A percentile compares a stretch with the other conserved stretches of the same genome.
phyloP scores from a whole-genome alignment of 257 asterid genomes.

The Salvia rosmarinus region DNA sequence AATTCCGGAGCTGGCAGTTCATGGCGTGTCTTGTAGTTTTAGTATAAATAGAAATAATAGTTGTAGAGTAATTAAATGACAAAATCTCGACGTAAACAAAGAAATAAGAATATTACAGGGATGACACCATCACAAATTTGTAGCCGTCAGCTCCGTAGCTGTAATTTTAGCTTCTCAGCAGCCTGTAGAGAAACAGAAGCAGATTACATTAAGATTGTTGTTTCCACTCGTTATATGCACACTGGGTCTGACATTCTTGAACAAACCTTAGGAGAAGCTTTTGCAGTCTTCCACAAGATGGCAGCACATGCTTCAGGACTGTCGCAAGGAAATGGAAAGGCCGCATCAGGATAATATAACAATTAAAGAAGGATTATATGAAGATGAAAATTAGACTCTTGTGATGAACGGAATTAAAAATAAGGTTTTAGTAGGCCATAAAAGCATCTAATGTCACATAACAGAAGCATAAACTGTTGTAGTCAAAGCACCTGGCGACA shows the following conservation, averaged over 20 bases:
- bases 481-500: slow-evolving; percentile 84
- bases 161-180: slow-evolving; percentile 92
- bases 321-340: slow-evolving; percentile 44
- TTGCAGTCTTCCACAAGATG: slow-evolving; percentile 82
- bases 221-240: slow-evolving; percentile 30
- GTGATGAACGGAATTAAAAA: not conserved
- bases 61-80: slow-evolving; percentile 14
- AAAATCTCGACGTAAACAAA: slow-evolving; percentile 21
- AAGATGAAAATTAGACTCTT: slow-evolving; percentile 11
- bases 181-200: slow-evolving; percentile 69
- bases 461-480: slow-evolving; percentile 15
- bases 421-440: slow-evolving; percentile 14
- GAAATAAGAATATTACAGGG: slow-evolving; percentile 63
- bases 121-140: slow-evolving; percentile 71
- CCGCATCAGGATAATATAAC: slow-evolving; percentile 10
- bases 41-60: slow-evolving; percentile 1
- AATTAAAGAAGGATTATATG: slow-evolving; percentile 10
- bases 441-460: slow-evolving; percentile 11
- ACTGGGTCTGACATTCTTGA: slow-evolving; percentile 21
- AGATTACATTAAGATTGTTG: slow-evolving; percentile 38
- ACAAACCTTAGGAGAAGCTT: slow-evolving; percentile 85
- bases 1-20: no score
- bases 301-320: slow-evolving; percentile 99
- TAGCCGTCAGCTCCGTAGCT: slow-evolving; percentile 69
- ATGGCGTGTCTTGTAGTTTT: not conserved